Evolutionary conservation across 2,329 filamentous ascomycete species (phyloP), one percentile per base, ranked within the genome.

Genomic region (Penicillium sp.): DNA sequence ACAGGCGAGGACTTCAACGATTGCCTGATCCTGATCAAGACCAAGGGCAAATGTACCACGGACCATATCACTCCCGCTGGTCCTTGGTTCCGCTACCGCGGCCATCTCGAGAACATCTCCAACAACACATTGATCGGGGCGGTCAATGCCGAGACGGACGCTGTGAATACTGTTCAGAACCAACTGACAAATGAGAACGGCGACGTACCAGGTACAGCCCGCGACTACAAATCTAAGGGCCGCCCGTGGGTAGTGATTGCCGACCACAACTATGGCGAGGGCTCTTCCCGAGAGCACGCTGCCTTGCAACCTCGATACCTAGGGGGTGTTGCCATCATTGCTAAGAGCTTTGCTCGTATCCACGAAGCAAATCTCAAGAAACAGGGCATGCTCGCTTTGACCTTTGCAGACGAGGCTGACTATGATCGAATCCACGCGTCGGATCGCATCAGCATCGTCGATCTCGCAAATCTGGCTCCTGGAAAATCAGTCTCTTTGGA

Each of bases 291-390:
- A 83, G 93, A 97, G 83, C 93, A 97, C 75, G 93, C 93, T 66
- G 93, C 93, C 75, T 86, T 97, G 58, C 92, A 97, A 83, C 93
- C 93, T 72, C 87, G 93, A 74, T 92, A 97, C 81, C 87, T 97
- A 62, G 93, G 93, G 71, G 93, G 92, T 76, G 85, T 96, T 70
- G 93, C 93, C 71, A 97, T 42, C 8, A 42, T 42, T 97, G 92
- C 88, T 71, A 88, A 90, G 73, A 89, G 85, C 59, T 97, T 97
- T 73, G 93, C 93, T 69, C 93, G 93, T 88, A 97, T 97, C 72
- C 93, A 97, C 84, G 93, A 97, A 84, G 97, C 93, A 82, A 97
- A 97, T 85, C 80, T 97, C 81, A 97, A 97, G 90, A 97, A 97
- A 88, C 93, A 97, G 86, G 93, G 93, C 78, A 96, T 97, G 92